Evolutionary conservation across 2,329 filamentous ascomycete species (phyloP), one percentile per base, ranked within the genome.

Genomic region (Sporothrix brasiliensis): DNA sequence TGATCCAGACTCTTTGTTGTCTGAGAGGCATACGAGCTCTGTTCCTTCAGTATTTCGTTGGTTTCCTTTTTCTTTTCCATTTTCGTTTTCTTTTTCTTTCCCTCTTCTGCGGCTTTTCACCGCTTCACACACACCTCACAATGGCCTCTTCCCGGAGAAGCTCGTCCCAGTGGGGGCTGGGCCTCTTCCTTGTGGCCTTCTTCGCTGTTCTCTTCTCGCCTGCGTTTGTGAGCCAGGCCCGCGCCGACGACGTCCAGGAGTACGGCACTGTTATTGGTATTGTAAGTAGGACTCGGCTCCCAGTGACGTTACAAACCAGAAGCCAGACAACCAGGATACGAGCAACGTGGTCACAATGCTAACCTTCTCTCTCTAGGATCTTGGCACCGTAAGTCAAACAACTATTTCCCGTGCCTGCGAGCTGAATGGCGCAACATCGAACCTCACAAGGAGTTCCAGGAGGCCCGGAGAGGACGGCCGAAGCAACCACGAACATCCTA

Each of bases 231-330:
- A 89, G 91, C 82, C 87, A 90, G 75, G 94, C 90, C 73, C 83
- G 87, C 77, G 89, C 91, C 71, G 88, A 92, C 74, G 89, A 93
- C 77, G 85, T 87, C 76, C 90, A 94, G 71, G 90, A 88, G 79
- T 92, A 92, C 82, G 93, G 93, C 80, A 94, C 91, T 78, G 93
- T 97, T 77, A 94, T 97, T 78, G 93, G 93, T 89, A 97, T 97
- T 83, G 93, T 74, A 70, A 71, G 72, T 73, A 10, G 86, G 82
- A 53, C 71, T 66, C 27, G 2, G 1, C 27, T 30, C 27, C 27
- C 27, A 30, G 27, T 30, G 27, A 30, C 27, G 4, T 30, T 30
- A 30, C 3, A 30, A 30, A 30, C 27, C 27, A 30, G 27, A 30
- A 30, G 4, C 27, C 27, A 5, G 27, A 30, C 3, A 30, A 30